phyloP scores from a whole-genome alignment of 495 filamentous ascomycete species.

The Penicillium simplicissimum region DNA sequence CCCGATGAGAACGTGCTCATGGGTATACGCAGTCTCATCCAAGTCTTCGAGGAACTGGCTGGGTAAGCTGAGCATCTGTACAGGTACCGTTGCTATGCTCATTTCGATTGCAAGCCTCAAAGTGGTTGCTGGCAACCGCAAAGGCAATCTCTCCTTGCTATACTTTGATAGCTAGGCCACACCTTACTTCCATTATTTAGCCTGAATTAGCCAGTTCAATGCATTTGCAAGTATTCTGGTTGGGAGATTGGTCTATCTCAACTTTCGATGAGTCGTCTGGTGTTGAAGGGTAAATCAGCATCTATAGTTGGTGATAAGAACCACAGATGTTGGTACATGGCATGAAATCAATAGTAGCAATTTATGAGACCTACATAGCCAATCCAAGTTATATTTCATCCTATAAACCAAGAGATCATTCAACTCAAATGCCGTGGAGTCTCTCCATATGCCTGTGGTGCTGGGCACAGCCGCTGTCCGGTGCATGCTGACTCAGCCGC shows the following conservation, averaged over 20 bases:
- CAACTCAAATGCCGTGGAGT: too few relatives aligned
- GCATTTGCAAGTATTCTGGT: not conserved
- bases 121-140: conserved; percentile 34
- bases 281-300: too few relatives aligned
- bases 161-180: not conserved
- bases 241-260: not conserved
- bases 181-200: not conserved
- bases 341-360: too few relatives aligned
- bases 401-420: too few relatives aligned
- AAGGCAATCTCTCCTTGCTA: not conserved
- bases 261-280: too few relatives aligned
- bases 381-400: too few relatives aligned
- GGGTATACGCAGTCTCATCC: conserved; percentile 72
- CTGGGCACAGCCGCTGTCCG: not conserved
- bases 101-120: conserved; percentile 7
- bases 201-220: conserved; percentile 1
- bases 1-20: conserved; percentile 82
- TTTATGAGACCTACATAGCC: too few relatives aligned
- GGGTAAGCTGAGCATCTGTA: conserved; percentile 20
- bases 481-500: conserved; percentile 28
- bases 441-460: not conserved
- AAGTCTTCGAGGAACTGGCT: conserved; percentile 66
- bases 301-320: too few relatives aligned
- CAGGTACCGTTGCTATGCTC: not conserved
- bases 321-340: too few relatives aligned